Evolutionary conservation across 2,329 filamentous ascomycete species (phyloP), one percentile per base, ranked within the genome.

Genomic region (Rutstroemia sp.): DNA sequence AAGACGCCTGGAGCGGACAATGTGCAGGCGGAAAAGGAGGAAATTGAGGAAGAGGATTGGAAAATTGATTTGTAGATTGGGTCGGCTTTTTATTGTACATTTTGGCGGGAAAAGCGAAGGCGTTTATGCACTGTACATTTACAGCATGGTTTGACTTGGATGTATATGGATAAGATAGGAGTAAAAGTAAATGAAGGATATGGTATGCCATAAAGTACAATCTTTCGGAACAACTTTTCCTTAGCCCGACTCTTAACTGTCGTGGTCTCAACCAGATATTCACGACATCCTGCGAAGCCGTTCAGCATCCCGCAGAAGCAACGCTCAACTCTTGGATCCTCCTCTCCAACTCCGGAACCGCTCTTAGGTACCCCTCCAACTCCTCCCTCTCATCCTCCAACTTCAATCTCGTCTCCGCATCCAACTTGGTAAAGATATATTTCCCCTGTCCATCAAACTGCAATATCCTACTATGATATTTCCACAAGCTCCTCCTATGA

Each of bases 381-480:
- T 97, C 92, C 69, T 99, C 94, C 72, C 88, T 95, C 77, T 97
- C 94, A 72, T 99, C 94, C 76, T 99, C 94, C 50, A 99, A 77
- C 71, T 83, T 81, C 71, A 97, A 72, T 59, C 94, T 79, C 70
- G 80, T 85, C 65, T 96, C 92, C 18, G 92, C 92, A 71, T 99
- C 94, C 50, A 99, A 75, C 56, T 81, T 82, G 0, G 91, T 95
- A 68, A 99, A 99, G 38, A 96, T 83, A 66, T 89, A 96, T 51
- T 90, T 79, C 0, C 94, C 94, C 72, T 96, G 90, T 0, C 94
- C 94, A 71, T 97, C 92, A 70, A 99, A 99, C 72, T 99, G 94
- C 68, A 99, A 72, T 59, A 99, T 97, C 72, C 87, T 87, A 63
- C 84, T 87, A 71, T 99, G 94, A 71, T 99, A 97, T 72, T 94